Evolutionary conservation across 1,139 yeast genomes (phyloP).

Genomic region (Nematodospora anomalae): DNA sequence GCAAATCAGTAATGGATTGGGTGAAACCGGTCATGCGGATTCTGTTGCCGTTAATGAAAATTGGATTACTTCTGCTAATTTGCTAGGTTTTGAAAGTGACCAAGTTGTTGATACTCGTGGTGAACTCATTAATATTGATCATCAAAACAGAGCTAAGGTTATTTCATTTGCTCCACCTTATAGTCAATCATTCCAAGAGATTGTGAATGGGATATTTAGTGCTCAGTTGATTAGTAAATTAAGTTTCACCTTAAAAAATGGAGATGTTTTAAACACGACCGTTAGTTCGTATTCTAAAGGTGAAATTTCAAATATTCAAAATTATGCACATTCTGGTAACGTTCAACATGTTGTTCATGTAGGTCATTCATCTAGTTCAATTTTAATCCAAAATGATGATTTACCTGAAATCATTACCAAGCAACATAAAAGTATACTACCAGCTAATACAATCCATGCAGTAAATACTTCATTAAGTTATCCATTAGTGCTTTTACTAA

Average conservation of each 20-base stretch:
- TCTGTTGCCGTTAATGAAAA: conserved; percentile 48
- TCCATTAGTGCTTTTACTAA: conserved; percentile 23
- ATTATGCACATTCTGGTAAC: conserved; percentile 29
- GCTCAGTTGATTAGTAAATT: conserved; percentile 32
- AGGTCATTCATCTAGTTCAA: conserved; percentile 22
- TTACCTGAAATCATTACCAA: conserved; percentile 12
- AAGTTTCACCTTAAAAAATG: conserved; percentile 35
- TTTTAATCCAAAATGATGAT: conserved; percentile 19
- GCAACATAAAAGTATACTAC: background rate
- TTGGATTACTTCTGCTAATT: conserved; percentile 72
- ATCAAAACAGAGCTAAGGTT: conserved; percentile 19
- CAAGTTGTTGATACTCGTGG: conserved; percentile 42
- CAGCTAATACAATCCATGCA: conserved; percentile 18
- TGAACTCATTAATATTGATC: conserved; percentile 26
- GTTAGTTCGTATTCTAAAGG: conserved; percentile 29
- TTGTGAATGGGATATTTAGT: conserved; percentile 32
- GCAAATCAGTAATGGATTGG: conserved; percentile 59
- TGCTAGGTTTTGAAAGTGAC: conserved; percentile 59
- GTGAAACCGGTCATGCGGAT: conserved; percentile 28
- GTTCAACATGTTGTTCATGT: conserved; percentile 31
- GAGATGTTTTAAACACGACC: conserved; percentile 28
- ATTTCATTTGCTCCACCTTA: conserved; percentile 30
- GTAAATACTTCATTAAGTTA: conserved; percentile 20
- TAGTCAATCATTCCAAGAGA: conserved; percentile 35
- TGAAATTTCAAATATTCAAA: conserved; percentile 35